A percentile compares a stretch with the other conserved stretches of the same genome.
phyloP scores from a whole-genome alignment of 1,139 yeast species.

The Tardiomyces depauwii region DNA sequence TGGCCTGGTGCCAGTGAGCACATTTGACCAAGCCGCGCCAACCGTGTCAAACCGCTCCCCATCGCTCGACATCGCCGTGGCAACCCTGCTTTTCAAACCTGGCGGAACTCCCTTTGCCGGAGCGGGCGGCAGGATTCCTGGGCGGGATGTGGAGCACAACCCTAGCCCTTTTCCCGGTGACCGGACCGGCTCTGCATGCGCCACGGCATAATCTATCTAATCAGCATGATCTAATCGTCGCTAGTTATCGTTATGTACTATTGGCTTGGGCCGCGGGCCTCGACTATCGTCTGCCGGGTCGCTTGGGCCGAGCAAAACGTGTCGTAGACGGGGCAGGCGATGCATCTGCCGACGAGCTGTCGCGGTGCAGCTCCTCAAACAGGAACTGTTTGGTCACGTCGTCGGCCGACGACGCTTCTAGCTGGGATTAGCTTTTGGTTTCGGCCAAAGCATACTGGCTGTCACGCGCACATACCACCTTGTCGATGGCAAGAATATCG shows the following conservation, averaged over 20 bases:
- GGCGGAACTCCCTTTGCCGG: too few relatives aligned
- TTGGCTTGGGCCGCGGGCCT: neutral
- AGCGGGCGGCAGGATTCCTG: too few relatives aligned
- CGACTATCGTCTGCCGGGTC: conserved; percentile 27
- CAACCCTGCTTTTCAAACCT: too few relatives aligned
- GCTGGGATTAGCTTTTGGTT: conserved; percentile 12
- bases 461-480: conserved; percentile 16
- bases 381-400: conserved; percentile 1
- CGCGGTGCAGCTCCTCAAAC: conserved; percentile 2
- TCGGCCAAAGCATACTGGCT: conserved; percentile 4
- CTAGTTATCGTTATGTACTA: neutral
- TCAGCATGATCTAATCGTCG: neutral
- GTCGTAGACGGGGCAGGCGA: conserved; percentile 4
- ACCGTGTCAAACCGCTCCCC: too few relatives aligned
- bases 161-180: too few relatives aligned
- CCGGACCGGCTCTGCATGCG: too few relatives aligned
- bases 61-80: too few relatives aligned
- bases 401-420: conserved; percentile 7
- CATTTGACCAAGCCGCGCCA: too few relatives aligned
- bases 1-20: too few relatives aligned
- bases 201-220: too few relatives aligned
- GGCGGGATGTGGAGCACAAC: too few relatives aligned
- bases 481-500: conserved; percentile 14
- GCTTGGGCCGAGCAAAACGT: conserved; percentile 24
- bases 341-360: conserved; percentile 1